Evolutionary conservation across 2,329 filamentous ascomycete genomes (phyloP).

Genomic region (Alternaria viburni): DNA sequence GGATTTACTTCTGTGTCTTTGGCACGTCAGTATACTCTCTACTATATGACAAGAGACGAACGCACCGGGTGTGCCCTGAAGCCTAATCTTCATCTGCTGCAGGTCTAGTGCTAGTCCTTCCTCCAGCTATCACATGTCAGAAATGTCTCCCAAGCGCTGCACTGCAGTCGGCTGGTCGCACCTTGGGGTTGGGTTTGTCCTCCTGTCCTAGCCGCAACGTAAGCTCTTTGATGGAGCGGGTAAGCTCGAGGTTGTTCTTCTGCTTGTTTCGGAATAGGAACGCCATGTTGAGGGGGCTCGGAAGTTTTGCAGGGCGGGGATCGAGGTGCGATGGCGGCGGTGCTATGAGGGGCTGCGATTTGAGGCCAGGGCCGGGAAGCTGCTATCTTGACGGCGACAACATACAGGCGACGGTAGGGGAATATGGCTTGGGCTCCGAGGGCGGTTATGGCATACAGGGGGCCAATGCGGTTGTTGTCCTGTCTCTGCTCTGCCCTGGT

Average conservation of each 20-base stretch:
- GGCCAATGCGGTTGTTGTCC: slow-evolving; percentile 31
- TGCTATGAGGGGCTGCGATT: slow-evolving; percentile 29
- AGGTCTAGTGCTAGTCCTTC: slow-evolving; percentile 89
- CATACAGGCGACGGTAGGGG: slow-evolving; percentile 34
- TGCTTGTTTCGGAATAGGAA: slow-evolving; percentile 72
- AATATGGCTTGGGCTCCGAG: slow-evolving; percentile 10
- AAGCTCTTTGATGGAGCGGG: slow-evolving; percentile 68
- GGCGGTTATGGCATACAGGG: slow-evolving; percentile 17
- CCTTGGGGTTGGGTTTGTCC: slow-evolving; percentile 65
- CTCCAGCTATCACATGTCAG: slow-evolving; percentile 63
- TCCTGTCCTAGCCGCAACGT: slow-evolving; percentile 62
- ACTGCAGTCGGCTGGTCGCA: slow-evolving; percentile 35
- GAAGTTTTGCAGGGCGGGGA: slow-evolving; percentile 16
- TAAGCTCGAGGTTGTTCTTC: slow-evolving; percentile 67
- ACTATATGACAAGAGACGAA: background rate
- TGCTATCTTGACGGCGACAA: slow-evolving; percentile 40
- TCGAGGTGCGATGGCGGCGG: slow-evolving; percentile 24
- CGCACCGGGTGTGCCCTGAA: slow-evolving; percentile 90
- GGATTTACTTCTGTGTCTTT: slow-evolving; percentile 84
- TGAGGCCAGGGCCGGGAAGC: slow-evolving; percentile 36
- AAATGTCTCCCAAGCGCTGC: slow-evolving; percentile 6
- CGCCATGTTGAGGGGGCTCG: slow-evolving; percentile 60
- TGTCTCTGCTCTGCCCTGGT: slow-evolving; percentile 20
- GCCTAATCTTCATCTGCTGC: slow-evolving; percentile 86
- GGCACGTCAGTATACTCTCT: slow-evolving; percentile 19